Conservation (phyloP, 2,329 filamentous ascomycete genomes). For the Endocalyx cinctus region DNA sequence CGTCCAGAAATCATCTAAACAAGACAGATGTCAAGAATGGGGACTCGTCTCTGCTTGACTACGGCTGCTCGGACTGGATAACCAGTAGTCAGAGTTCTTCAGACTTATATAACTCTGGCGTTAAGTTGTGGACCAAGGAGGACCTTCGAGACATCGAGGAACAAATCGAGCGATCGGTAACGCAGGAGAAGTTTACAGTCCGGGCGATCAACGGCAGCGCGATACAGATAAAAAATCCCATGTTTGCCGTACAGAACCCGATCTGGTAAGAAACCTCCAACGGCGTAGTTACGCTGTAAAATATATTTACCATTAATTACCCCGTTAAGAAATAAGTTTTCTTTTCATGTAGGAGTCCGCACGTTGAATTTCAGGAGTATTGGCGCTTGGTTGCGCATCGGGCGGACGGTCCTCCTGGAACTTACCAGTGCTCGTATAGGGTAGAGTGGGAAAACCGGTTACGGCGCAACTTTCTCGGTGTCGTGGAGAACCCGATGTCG, state of each 20-base stretch:
- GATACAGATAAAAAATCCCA: constrained; percentile 13
- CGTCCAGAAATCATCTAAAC: no score
- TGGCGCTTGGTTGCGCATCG: constrained; percentile 10
- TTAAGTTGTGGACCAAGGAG: constrained; percentile 16
- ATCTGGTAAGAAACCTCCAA: constrained; percentile 12
- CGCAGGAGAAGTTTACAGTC: constrained; percentile 13
- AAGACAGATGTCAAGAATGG: no score
- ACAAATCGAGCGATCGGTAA: constrained; percentile 13
- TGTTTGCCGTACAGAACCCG: constrained; percentile 9
- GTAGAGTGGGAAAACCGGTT: constrained; percentile 17
- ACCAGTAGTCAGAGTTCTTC: constrained; percentile 3
- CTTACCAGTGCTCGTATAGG: constrained; percentile 18
- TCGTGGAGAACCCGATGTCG: background rate
- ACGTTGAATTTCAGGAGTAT: constrained; percentile 19
- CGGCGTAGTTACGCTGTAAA: background rate
- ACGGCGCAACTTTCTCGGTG: constrained; percentile 7
- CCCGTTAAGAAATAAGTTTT: background rate
- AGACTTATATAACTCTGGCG: constrained; percentile 15
- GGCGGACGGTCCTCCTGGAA: constrained; percentile 9
- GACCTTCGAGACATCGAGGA: constrained; percentile 17
- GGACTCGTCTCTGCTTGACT: no score
- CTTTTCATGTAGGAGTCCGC: constrained; percentile 19
- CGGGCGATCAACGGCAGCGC: constrained; percentile 17
- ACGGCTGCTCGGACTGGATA: no score
- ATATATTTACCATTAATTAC: background rate